A percentile compares a stretch with the other conserved stretches of the same genome.
phyloP scores from a whole-genome alignment of 768 basidiomycete species.

The Ramaria sp. region DNA sequence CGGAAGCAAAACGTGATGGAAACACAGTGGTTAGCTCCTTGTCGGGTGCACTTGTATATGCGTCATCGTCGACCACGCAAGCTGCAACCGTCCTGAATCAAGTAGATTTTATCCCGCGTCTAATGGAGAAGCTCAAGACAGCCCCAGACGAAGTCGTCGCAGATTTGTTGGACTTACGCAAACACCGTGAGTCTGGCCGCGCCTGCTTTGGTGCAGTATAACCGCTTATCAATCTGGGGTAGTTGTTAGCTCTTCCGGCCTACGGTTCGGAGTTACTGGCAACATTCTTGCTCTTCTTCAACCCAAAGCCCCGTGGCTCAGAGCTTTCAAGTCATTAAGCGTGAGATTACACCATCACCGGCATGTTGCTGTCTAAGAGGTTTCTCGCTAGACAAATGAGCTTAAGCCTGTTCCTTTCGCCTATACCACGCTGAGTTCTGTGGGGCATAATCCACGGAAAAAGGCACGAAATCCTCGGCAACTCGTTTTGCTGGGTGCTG shows the following conservation, averaged over 20 bases:
- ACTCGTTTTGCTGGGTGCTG: conserved; percentile 1
- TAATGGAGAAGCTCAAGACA: conserved; percentile 62
- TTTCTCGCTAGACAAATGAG: conserved; percentile 30
- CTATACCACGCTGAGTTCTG: conserved; percentile 55
- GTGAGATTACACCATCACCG: conserved; percentile 27
- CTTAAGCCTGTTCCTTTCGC: conserved; percentile 60
- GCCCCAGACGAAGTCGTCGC: conserved; percentile 60
- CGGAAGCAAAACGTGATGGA: conserved; percentile 86
- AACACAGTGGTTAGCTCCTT: conserved; percentile 67
- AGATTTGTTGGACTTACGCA: conserved; percentile 67
- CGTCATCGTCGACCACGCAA: conserved; percentile 58
- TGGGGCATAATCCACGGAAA: conserved; percentile 63
- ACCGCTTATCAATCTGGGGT: background rate
- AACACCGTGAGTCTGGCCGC: conserved; percentile 38
- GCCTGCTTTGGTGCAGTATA: conserved; percentile 3
- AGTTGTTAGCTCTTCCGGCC: conserved; percentile 78
- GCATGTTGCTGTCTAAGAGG: background rate
- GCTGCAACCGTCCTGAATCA: conserved; percentile 61
- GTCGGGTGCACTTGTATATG: conserved; percentile 54
- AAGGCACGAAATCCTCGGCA: conserved; percentile 36
- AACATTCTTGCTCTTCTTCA: conserved; percentile 59
- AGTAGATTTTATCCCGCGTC: conserved; percentile 67
- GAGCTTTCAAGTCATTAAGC: conserved; percentile 57
- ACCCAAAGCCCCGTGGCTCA: conserved; percentile 66
- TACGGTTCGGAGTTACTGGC: conserved; percentile 88